phyloP scores from a whole-genome alignment of 352 stramenopile species.

The Phytophthora hybrid region DNA sequence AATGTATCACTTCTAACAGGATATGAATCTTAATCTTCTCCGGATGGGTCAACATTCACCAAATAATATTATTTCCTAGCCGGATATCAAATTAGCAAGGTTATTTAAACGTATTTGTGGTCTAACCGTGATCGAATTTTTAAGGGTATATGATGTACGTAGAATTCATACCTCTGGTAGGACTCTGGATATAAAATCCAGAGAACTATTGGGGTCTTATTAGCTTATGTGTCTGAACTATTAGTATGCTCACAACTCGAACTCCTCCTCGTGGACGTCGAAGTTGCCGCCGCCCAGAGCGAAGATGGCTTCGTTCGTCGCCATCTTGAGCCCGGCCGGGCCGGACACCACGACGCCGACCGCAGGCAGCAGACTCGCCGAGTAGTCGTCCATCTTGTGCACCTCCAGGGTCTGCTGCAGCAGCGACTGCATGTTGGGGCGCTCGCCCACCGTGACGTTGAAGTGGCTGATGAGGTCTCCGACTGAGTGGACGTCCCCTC shows the following conservation, averaged over 20 bases:
- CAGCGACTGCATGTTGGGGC: constrained; percentile 44
- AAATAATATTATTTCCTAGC: too few species aligned
- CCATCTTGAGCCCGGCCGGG: constrained; percentile 46
- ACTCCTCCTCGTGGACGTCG: constrained; percentile 65
- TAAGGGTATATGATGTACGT: too few species aligned
- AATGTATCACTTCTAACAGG: too few species aligned
- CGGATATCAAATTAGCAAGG: too few species aligned
- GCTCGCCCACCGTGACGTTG: constrained; percentile 42
- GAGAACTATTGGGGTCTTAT: constrained; percentile 1
- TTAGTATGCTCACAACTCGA: constrained; percentile 45
- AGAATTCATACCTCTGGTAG: too few species aligned
- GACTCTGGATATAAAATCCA: too few species aligned
- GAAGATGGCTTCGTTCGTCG: constrained; percentile 46
- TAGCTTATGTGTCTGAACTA: neutral
- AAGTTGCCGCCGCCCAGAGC: constrained; percentile 48
- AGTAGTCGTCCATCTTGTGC: constrained; percentile 33
- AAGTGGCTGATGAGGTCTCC: constrained; percentile 50
- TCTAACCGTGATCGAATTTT: too few species aligned
- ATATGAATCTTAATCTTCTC: too few species aligned
- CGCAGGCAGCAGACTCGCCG: constrained; percentile 27
- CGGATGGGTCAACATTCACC: too few species aligned
- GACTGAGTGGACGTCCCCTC: constrained; percentile 49
- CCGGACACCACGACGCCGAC: constrained; percentile 55
- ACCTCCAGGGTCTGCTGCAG: constrained; percentile 37
- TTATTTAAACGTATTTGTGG: too few species aligned